Conservation (phyloP, 2,329 filamentous ascomycete species). For the Lecanoromycetidae sp. region DNA sequence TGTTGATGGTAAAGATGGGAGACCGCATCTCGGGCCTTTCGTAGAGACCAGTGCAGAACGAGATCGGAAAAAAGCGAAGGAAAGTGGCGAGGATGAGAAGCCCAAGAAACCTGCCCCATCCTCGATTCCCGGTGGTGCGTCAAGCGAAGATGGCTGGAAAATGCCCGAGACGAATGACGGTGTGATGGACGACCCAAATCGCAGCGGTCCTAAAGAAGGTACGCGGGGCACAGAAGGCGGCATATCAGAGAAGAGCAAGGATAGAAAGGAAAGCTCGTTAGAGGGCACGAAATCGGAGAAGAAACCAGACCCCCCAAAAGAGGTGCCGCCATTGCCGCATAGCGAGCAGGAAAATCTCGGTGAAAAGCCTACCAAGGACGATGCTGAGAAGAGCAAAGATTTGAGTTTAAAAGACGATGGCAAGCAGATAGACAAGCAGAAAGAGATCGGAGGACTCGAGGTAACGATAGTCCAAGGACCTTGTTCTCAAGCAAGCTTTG, state of each 20-base stretch:
- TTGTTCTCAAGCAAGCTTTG: neutral
- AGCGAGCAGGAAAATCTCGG: conserved; percentile 62
- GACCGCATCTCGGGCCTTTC: conserved; percentile 77
- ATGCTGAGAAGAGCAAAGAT: conserved; percentile 26
- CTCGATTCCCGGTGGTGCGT: conserved; percentile 26
- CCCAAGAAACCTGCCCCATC: conserved; percentile 22
- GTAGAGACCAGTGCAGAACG: conserved; percentile 38
- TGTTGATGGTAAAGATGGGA: conserved; percentile 85
- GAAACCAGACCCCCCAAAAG: conserved; percentile 72
- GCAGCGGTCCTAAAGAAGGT: conserved; percentile 65
- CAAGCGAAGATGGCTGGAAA: conserved; percentile 30
- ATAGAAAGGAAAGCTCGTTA: conserved; percentile 54
- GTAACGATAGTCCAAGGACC: conserved; percentile 30
- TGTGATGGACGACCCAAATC: conserved; percentile 83
- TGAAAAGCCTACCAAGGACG: conserved; percentile 27
- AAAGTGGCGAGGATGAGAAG: conserved; percentile 21
- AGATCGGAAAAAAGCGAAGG: conserved; percentile 33
- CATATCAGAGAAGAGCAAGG: conserved; percentile 76
- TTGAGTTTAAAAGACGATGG: conserved; percentile 32
- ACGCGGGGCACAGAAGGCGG: conserved; percentile 83
- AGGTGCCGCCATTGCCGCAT: conserved; percentile 68
- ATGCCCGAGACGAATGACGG: conserved; percentile 54
- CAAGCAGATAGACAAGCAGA: conserved; percentile 29
- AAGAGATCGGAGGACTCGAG: conserved; percentile 41
- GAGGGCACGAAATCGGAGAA: conserved; percentile 51